Base-by-base conservation (phyloP, 139 green algal species). In the Chloropicon primus region DNA sequence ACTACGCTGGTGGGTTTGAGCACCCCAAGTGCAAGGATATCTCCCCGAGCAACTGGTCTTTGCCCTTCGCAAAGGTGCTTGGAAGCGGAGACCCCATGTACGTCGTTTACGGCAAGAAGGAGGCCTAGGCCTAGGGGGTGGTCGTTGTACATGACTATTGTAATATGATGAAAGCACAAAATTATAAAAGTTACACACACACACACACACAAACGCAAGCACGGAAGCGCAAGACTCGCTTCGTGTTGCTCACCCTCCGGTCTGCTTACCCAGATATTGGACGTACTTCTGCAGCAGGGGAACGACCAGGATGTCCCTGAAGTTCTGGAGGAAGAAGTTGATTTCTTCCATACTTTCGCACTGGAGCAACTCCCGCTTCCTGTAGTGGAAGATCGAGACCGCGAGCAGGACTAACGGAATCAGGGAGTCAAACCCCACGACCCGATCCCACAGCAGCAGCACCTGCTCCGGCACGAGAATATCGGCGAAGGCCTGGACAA, bases 1-100 rank as follows among this genome's bases (percentile, higher is more conserved):
- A 96, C 73, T 97, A 94, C 81, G 90, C 89, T 2, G 88, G 85
- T 21, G 93, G 92, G 0, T 97, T 91, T 53, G 77, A 85, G 23
- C 29, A 54, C 79, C 84, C 21, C 74, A 80, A 84, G 73, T 2
- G 87, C 1, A 82, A 86, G 21, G 92, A 97, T 78, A 97, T 97
- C 79, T 90, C 90, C 0, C 86, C 87, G 17, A 81, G n/a, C n/a
- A 83, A 3, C 79, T 81, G 2, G 27, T 84, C 0, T 83, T 87
- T 26, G n/a, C n/a, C n/a, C n/a, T n/a, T n/a, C n/a, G n/a, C n/a
- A n/a, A n/a, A n/a, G n/a, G n/a, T n/a, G n/a, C 77, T 81, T 2
- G 78, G 79, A 22, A 74, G 27, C 1, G 82, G 76, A 1, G 90
- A 95, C 53, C 90, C 90, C 25, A 93, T 93, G 90, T 94, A 91